Percentiles rank a stretch among this genome's conserved stretches.
These are phyloP conservation scores for Yarrowia porcina DNA, from an alignment of 805 yeast genomes.

Conservation along the genomic window DNA sequence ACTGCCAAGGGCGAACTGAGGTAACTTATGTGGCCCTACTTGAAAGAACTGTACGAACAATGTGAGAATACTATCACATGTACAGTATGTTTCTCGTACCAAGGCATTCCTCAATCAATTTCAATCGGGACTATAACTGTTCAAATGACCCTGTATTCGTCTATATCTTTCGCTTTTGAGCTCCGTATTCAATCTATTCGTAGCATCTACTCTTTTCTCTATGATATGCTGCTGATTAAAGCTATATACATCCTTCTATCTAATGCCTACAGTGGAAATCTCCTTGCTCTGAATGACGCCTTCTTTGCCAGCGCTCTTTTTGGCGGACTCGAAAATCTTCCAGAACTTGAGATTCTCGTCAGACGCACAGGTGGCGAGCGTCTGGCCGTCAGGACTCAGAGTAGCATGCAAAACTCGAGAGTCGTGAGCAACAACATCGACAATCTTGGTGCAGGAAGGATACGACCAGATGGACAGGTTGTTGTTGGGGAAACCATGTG, in stretches of 20 bases:
- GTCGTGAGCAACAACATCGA: conserved; percentile 89
- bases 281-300: conserved; percentile 42
- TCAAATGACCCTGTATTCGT: too few species aligned
- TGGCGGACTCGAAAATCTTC: conserved; percentile 70
- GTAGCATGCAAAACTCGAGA: conserved; percentile 79
- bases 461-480: conserved; percentile 78
- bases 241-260: background rate
- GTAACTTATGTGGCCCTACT: too few species aligned
- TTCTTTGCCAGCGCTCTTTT: conserved; percentile 38
- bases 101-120: too few species aligned
- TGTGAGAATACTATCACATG: too few species aligned
- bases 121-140: too few species aligned
- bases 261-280: conserved; percentile 32
- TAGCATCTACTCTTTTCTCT: too few species aligned
- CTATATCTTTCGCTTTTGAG: too few species aligned
- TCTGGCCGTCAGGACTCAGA: conserved; percentile 84
- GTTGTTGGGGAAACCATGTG: conserved; percentile 91
- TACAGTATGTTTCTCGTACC: too few species aligned
- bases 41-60: too few species aligned
- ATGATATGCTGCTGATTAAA: background rate
- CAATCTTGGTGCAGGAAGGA: conserved; percentile 81
- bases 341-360: conserved; percentile 96
- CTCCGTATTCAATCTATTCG: too few species aligned
- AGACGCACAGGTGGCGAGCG: conserved; percentile 91
- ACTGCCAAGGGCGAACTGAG: too few species aligned